Percentiles rank a stretch among this genome's conserved stretches.
Conservation (phyloP, 2,329 filamentous ascomycete genomes). For the Trichoderma simmonsii region DNA sequence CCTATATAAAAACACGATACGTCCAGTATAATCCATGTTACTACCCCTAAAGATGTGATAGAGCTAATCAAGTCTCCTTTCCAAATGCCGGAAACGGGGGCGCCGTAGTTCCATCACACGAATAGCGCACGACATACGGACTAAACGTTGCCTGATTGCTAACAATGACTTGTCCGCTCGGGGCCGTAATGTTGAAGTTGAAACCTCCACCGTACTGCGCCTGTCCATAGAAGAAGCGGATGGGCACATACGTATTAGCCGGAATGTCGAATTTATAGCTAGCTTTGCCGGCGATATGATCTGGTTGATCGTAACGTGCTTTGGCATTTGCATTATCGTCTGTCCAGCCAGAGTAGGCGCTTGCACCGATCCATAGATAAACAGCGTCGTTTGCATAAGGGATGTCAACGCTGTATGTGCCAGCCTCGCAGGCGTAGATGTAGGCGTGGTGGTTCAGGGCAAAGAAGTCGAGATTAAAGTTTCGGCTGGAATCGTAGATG, state of each 20-base stretch:
- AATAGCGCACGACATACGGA: conserved; percentile 16
- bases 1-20: too few relatives aligned
- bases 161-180: conserved; percentile 16
- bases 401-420: conserved; percentile 25
- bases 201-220: conserved; percentile 18
- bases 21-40: neutral
- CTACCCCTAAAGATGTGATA: neutral
- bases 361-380: conserved; percentile 24
- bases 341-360: conserved; percentile 26
- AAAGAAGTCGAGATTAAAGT: conserved; percentile 24
- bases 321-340: conserved; percentile 24
- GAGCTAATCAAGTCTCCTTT: neutral
- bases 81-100: conserved; percentile 12
- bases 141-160: neutral
- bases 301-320: conserved; percentile 23
- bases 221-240: conserved; percentile 22
- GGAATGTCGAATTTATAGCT: conserved; percentile 22
- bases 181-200: conserved; percentile 13
- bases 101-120: conserved; percentile 14
- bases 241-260: conserved; percentile 14
- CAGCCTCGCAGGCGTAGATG: conserved; percentile 26
- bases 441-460: conserved; percentile 28
- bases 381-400: conserved; percentile 22
- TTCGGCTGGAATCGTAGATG: neutral
- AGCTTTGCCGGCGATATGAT: conserved; percentile 21